A percentile compares a stretch with the other conserved stretches of the same genome.
Evolutionary conservation across 768 basidiomycete genomes (phyloP).

Genomic region (Boletus fagicola): DNA sequence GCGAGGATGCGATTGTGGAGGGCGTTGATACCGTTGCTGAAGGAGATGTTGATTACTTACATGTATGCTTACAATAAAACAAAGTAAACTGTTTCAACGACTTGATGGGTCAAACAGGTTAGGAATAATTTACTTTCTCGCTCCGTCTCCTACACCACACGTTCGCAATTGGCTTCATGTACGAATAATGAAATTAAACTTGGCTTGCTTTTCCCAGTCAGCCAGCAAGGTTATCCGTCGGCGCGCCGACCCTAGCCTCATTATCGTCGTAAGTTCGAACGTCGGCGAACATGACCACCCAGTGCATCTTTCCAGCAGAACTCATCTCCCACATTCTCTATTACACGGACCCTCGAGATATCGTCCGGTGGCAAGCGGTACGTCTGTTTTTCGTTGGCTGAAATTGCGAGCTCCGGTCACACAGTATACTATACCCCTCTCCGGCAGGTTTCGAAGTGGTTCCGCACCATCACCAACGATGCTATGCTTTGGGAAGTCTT

Average conservation of each 20-base stretch:
- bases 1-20: neutral
- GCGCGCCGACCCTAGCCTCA: too few species aligned
- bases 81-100: neutral
- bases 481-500: neutral
- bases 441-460: slow-evolving; percentile 6
- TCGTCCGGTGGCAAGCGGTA: neutral
- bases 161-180: too few species aligned
- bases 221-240: too few species aligned
- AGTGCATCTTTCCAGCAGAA: slow-evolving; percentile 1
- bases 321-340: neutral
- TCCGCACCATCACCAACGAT: neutral
- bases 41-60: slow-evolving; percentile 5
- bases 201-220: too few species aligned
- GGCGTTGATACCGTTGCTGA: slow-evolving; percentile 2
- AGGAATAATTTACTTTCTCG: too few species aligned
- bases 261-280: too few species aligned
- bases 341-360: neutral
- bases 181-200: too few species aligned
- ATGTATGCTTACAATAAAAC: slow-evolving; percentile 14
- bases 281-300: neutral
- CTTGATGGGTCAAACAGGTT: neutral
- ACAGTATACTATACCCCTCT: neutral
- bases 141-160: too few species aligned
- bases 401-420: neutral
- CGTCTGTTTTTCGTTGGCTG: neutral